Evolutionary conservation across 805 yeast genomes (phyloP).

Genomic region (Myxozyma vanderwaltii): DNA sequence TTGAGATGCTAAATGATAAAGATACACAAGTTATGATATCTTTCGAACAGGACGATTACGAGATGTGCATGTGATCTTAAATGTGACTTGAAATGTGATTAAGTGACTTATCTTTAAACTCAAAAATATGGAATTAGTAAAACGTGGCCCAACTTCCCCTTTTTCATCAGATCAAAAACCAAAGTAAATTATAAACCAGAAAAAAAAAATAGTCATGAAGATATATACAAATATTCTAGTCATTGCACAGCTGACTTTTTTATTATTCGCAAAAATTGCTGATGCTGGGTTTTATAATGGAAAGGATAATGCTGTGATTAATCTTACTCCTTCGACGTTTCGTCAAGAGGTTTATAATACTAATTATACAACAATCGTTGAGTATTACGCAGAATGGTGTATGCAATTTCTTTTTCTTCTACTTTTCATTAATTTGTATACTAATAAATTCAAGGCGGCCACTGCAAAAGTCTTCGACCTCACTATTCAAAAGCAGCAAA

Average conservation of each 20-base stretch:
- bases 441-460: slow-evolving; percentile 58
- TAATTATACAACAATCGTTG: slow-evolving; percentile 79
- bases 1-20: too few relatives aligned
- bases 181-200: too few relatives aligned
- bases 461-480: slow-evolving; percentile 73
- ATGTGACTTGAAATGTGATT: not conserved
- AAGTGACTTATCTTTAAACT: not conserved
- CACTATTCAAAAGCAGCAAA: slow-evolving; percentile 66
- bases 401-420: not conserved
- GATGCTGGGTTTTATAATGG: slow-evolving; percentile 43
- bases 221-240: not conserved
- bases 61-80: not conserved
- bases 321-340: slow-evolving; percentile 59
- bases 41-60: not conserved
- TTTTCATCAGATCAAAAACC: too few relatives aligned
- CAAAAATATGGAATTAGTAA: not conserved
- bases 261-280: not conserved
- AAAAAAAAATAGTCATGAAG: not conserved
- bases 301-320: slow-evolving; percentile 53
- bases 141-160: not conserved
- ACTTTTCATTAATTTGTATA: not conserved
- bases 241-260: too few relatives aligned
- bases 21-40: too few relatives aligned
- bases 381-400: slow-evolving; percentile 93
- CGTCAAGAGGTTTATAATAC: slow-evolving; percentile 65